Conservation (phyloP, 345 rosid species). For the Eucalyptus pauciflora region DNA sequence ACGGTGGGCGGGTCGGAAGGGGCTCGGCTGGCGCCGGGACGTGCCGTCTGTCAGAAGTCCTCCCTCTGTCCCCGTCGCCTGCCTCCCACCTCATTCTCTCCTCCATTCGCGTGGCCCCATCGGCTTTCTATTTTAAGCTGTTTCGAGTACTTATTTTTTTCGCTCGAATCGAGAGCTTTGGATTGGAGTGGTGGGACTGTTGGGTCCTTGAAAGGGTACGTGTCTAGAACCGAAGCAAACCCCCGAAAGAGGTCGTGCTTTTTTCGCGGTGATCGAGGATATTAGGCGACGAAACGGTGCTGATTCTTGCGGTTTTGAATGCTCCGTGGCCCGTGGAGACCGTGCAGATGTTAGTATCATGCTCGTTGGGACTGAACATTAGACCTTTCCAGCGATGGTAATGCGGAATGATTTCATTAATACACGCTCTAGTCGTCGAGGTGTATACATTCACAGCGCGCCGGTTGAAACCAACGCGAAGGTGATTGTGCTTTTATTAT, state of each 20-base stretch:
- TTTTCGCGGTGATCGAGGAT: neutral
- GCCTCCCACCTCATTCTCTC: neutral
- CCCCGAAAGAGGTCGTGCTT: neutral
- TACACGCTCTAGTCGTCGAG: neutral
- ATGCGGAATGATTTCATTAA: neutral
- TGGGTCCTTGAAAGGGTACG: neutral
- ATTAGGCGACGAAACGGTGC: neutral
- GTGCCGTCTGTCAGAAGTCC: neutral
- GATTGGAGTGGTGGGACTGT: neutral
- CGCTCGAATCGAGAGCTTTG: neutral
- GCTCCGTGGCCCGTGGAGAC: neutral
- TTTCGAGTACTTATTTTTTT: neutral
- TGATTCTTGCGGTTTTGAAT: neutral
- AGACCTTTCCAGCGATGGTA: neutral
- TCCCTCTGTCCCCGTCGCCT: neutral
- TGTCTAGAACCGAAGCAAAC: neutral
- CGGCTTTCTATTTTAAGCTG: neutral
- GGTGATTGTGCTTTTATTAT: rapidly evolving
- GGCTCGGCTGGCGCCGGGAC: neutral
- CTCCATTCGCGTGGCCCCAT: neutral
- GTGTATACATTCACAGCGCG: neutral
- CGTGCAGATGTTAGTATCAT: no score
- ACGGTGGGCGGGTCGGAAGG: neutral
- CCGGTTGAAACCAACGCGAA: rapidly evolving
- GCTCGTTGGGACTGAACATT: neutral